These are phyloP conservation scores for Hypoxylon fragiforme DNA, from an alignment of 495 filamentous ascomycete species.

Conservation along the genomic window DNA sequence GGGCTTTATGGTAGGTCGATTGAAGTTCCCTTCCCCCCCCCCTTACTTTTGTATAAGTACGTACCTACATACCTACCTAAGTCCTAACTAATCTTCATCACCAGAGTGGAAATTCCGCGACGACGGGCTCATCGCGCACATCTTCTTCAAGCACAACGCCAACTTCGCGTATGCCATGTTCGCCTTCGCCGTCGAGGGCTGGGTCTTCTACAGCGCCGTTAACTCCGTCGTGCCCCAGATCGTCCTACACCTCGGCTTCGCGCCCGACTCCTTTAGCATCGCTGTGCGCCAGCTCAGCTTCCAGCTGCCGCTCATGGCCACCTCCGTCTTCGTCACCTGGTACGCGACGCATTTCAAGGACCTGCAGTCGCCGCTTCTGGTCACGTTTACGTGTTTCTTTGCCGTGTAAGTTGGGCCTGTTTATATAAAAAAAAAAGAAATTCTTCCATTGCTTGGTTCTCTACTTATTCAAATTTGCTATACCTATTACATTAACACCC, in stretches of 20 bases:
- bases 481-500: too few relatives aligned
- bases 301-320: conserved; percentile 38
- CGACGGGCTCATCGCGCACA: conserved; percentile 57
- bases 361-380: conserved; percentile 51
- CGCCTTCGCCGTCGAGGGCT: conserved; percentile 60
- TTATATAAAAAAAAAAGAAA: too few relatives aligned
- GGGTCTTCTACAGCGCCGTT: conserved; percentile 62
- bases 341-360: conserved; percentile 57
- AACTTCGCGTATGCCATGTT: conserved; percentile 58
- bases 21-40: neutral
- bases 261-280: conserved; percentile 48
- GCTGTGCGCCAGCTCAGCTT: conserved; percentile 55
- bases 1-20: conserved; percentile 46
- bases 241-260: conserved; percentile 58
- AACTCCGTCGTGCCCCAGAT: conserved; percentile 59
- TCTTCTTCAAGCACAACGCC: conserved; percentile 55
- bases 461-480: too few relatives aligned
- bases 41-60: neutral
- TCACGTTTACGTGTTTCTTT: conserved; percentile 53
- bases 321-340: conserved; percentile 48
- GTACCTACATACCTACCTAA: neutral
- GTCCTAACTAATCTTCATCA: neutral
- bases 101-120: conserved; percentile 57
- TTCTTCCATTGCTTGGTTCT: too few relatives aligned
- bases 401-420: conserved; percentile 51